These are phyloP conservation scores for Geum urbanum DNA, from an alignment of 306 rosid genomes.

Conservation along the genomic window DNA sequence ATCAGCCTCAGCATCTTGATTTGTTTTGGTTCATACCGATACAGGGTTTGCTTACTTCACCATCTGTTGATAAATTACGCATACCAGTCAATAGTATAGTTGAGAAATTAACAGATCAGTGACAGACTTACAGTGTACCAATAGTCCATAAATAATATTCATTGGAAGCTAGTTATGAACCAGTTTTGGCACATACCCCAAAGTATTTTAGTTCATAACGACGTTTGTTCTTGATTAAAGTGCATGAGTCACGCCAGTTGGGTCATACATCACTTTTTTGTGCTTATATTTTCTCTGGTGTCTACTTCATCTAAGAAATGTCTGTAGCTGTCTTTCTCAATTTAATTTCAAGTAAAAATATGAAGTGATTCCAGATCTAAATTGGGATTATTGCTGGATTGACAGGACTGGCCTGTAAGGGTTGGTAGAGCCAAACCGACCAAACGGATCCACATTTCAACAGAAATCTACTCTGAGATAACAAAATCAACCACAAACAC, in stretches of 20 bases:
- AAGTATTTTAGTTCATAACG: not conserved
- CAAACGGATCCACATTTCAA: not conserved
- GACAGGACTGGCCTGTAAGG: not conserved
- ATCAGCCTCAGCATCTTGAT: conserved; percentile 40
- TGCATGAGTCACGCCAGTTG: not conserved
- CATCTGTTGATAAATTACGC: conserved; percentile 10
- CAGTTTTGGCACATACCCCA: conserved; percentile 8
- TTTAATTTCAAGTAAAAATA: not conserved
- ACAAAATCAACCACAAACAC: not conserved
- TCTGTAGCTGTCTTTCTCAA: not conserved
- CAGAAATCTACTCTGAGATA: not conserved
- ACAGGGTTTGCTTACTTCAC: conserved; percentile 18
- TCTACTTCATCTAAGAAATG: not conserved
- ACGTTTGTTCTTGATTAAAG: conserved; percentile 4
- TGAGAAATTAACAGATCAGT: conserved; percentile 18
- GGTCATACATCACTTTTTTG: not conserved
- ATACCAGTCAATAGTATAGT: conserved; percentile 8
- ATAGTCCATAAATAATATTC: not conserved
- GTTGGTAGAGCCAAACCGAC: no score
- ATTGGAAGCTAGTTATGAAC: conserved; percentile 27
- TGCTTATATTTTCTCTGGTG: not conserved
- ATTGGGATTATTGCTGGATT: not conserved
- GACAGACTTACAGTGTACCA: conserved; percentile 13
- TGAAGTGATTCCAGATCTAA: not conserved
- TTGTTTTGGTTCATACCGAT: conserved; percentile 30